Percentiles rank a stretch among this genome's conserved stretches.
Conservation (phyloP, 208 protist species). For the Herpetomonas samuelpessoai region DNA sequence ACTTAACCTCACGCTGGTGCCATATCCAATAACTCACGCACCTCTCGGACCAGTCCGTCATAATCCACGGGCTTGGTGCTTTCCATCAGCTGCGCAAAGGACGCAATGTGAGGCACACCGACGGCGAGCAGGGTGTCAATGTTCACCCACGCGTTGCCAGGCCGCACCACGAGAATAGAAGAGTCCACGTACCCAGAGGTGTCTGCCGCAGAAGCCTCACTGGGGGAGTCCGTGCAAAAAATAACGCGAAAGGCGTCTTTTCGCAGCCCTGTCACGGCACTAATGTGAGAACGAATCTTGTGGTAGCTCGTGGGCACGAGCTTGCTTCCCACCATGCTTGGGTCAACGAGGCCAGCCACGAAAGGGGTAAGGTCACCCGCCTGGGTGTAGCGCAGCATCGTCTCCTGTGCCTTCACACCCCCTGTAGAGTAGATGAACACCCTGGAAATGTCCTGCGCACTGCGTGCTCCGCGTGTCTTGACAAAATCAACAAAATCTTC, state of each 20-base stretch:
- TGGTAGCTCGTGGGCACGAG: constrained; percentile 56
- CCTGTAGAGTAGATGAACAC: constrained; percentile 87
- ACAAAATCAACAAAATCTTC: constrained; percentile 26
- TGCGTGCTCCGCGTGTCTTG: constrained; percentile 1
- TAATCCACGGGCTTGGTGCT: constrained; percentile 24
- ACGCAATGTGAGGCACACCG: constrained; percentile 28
- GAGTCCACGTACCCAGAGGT: constrained; percentile 36
- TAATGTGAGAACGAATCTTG: constrained; percentile 43
- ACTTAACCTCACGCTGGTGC: no score
- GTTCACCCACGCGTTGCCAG: constrained; percentile 42
- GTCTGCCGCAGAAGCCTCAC: constrained; percentile 49
- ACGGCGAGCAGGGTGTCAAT: constrained; percentile 42
- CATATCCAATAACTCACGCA: neutral
- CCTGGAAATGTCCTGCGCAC: constrained; percentile 7
- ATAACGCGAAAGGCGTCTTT: constrained; percentile 36
- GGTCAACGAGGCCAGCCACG: constrained; percentile 82
- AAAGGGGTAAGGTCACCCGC: constrained; percentile 68
- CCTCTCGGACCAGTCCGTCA: constrained; percentile 10
- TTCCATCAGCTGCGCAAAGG: constrained; percentile 43
- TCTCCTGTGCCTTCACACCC: constrained; percentile 57
- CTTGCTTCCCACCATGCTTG: constrained; percentile 60
- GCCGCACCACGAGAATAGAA: constrained; percentile 43
- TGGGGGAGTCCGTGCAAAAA: constrained; percentile 56
- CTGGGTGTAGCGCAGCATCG: constrained; percentile 61
- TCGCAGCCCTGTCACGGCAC: constrained; percentile 10